Conservation (phyloP, 805 yeast genomes). For the Wickerhamomyces xylosicus region DNA sequence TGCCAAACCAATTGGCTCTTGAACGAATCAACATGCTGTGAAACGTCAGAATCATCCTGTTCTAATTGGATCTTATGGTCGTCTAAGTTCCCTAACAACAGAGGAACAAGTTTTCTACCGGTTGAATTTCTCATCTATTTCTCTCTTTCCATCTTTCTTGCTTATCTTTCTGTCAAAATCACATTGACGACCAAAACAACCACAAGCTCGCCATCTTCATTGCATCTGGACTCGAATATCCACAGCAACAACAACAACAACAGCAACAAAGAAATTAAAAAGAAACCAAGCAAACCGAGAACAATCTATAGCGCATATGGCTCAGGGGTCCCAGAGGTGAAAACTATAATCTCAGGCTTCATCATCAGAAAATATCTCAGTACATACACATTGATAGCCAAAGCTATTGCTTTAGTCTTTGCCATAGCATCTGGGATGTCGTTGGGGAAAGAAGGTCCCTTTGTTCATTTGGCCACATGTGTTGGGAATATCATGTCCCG, state of each 20-base stretch:
- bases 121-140: conserved; percentile 28
- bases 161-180: conserved; percentile 31
- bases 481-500: conserved; percentile 46
- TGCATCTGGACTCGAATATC: neutral
- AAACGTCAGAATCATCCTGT: conserved; percentile 17
- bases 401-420: conserved; percentile 36
- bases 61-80: conserved; percentile 38
- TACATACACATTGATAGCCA: conserved; percentile 36
- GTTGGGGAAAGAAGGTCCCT: conserved; percentile 55
- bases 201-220: conserved; percentile 15
- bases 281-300: conserved; percentile 1
- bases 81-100: conserved; percentile 6
- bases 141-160: conserved; percentile 28
- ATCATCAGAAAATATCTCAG: conserved; percentile 45
- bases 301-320: conserved; percentile 43
- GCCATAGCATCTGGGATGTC: conserved; percentile 49
- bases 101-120: neutral
- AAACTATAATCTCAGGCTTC: conserved; percentile 48
- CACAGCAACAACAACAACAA: neutral
- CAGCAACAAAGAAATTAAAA: neutral
- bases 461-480: conserved; percentile 48
- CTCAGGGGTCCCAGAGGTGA: conserved; percentile 54
- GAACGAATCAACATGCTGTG: conserved; percentile 35
- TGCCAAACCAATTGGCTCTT: conserved; percentile 35
- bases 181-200: conserved; percentile 37